phyloP scores from a whole-genome alignment of 257 asterid species.

The Solanum sejunctum region DNA sequence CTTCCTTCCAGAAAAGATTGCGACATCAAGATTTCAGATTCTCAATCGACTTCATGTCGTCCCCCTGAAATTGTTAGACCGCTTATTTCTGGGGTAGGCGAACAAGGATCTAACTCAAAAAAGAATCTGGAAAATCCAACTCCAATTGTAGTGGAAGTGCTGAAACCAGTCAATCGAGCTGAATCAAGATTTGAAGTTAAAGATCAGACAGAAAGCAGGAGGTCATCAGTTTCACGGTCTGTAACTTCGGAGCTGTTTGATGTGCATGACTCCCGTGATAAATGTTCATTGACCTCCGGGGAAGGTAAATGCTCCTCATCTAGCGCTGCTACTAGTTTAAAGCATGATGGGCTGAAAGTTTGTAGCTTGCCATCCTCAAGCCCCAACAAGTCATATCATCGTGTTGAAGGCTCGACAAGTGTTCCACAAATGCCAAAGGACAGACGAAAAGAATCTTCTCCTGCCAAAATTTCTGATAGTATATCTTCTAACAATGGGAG shows the following conservation, averaged over 20 bases:
- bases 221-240: constrained; percentile 10
- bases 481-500: constrained; percentile 15
- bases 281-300: background rate
- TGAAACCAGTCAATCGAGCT: constrained; percentile 9
- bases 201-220: constrained; percentile 13
- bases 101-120: constrained; percentile 9
- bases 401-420: constrained; percentile 10
- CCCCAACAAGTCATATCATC: constrained; percentile 6
- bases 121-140: constrained; percentile 9
- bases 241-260: constrained; percentile 8
- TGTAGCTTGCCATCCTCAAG: constrained; percentile 11
- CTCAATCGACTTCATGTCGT: constrained; percentile 3
- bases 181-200: constrained; percentile 9
- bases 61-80: constrained; percentile 12
- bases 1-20: constrained; percentile 11
- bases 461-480: constrained; percentile 18
- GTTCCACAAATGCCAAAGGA: constrained; percentile 14
- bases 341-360: constrained; percentile 9
- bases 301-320: constrained; percentile 13
- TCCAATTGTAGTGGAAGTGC: constrained; percentile 8
- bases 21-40: constrained; percentile 12
- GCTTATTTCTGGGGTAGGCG: constrained; percentile 1
- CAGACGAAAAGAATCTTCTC: constrained; percentile 9
- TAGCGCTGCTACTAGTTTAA: background rate
- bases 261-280: background rate